Conservation (phyloP, 108 stramenopile species). For the Cyclotella baltica region DNA sequence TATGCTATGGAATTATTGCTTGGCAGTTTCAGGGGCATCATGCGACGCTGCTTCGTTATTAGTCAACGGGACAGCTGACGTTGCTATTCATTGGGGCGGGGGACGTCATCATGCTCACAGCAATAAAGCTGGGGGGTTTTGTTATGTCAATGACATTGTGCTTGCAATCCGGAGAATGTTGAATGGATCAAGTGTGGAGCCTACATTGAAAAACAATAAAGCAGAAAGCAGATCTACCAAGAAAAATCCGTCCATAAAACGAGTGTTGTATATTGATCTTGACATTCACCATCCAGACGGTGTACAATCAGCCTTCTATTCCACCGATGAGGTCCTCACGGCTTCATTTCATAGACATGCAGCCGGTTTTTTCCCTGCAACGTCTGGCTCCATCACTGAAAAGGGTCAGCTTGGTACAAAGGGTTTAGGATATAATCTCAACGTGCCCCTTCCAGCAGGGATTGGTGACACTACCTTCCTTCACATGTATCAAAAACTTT, state of each 20-base stretch:
- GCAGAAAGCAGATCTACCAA: background rate
- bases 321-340: conserved; percentile 55
- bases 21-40: conserved; percentile 47
- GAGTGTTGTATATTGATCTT: conserved; percentile 86
- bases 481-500: conserved; percentile 30
- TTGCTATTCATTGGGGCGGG: conserved; percentile 88
- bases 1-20: conserved; percentile 53
- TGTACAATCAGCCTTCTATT: conserved; percentile 70
- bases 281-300: conserved; percentile 89
- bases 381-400: conserved; percentile 39
- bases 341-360: conserved; percentile 59
- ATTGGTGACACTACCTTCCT: conserved; percentile 41
- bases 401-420: conserved; percentile 42
- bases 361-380: conserved; percentile 57
- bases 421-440: conserved; percentile 59
- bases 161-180: conserved; percentile 79
- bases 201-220: background rate
- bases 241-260: conserved; percentile 47
- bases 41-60: conserved; percentile 56
- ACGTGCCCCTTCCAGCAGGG: conserved; percentile 54
- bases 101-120: conserved; percentile 87
- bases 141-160: conserved; percentile 89
- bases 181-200: background rate
- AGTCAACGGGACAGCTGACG: conserved; percentile 46
- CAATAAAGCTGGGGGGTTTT: conserved; percentile 77